Conservation (phyloP, 495 filamentous ascomycete genomes). For the Mytilinidion resinicola region DNA sequence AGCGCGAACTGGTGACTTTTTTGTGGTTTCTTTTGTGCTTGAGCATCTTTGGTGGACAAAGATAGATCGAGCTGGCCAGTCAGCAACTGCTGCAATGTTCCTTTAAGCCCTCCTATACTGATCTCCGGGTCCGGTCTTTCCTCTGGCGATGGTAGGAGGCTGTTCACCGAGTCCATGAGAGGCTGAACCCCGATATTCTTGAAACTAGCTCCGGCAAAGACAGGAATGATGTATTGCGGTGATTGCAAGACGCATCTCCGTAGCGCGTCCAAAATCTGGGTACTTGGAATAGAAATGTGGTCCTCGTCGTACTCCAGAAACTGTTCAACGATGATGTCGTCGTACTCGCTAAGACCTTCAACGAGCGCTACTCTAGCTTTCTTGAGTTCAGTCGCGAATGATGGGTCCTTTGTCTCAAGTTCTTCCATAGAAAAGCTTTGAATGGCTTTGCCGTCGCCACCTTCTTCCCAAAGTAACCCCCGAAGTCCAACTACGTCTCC, state of each 20-base stretch:
- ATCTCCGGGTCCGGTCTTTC: slow-evolving; percentile 77
- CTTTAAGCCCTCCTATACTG: slow-evolving; percentile 51
- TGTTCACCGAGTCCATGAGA: slow-evolving; percentile 77
- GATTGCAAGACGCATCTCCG: slow-evolving; percentile 60
- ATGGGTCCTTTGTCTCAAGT: slow-evolving; percentile 45
- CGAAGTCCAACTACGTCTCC: slow-evolving; percentile 66
- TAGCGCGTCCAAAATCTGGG: slow-evolving; percentile 64
- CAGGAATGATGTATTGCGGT: slow-evolving; percentile 60
- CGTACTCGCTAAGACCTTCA: slow-evolving; percentile 78
- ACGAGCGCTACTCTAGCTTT: slow-evolving; percentile 71
- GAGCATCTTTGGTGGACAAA: slow-evolving; percentile 20
- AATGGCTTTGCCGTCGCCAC: slow-evolving; percentile 61
- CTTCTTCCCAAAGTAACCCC: slow-evolving; percentile 50
- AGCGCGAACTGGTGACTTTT: slow-evolving; percentile 40
- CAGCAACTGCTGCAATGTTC: slow-evolving; percentile 48
- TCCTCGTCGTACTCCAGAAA: slow-evolving; percentile 74
- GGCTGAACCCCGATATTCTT: slow-evolving; percentile 92
- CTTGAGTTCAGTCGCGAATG: slow-evolving; percentile 62
- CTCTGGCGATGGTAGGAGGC: slow-evolving; percentile 75
- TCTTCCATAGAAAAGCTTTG: slow-evolving; percentile 46
- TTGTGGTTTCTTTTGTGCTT: slow-evolving; percentile 36
- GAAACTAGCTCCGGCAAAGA: slow-evolving; percentile 90
- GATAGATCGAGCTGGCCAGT: slow-evolving; percentile 39
- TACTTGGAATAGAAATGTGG: slow-evolving; percentile 55
- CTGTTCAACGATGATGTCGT: slow-evolving; percentile 76